Percentiles rank a stretch among this genome's conserved stretches.
phyloP scores from a whole-genome alignment of 176 grass and related monocot species.

The Carex littledalei region DNA sequence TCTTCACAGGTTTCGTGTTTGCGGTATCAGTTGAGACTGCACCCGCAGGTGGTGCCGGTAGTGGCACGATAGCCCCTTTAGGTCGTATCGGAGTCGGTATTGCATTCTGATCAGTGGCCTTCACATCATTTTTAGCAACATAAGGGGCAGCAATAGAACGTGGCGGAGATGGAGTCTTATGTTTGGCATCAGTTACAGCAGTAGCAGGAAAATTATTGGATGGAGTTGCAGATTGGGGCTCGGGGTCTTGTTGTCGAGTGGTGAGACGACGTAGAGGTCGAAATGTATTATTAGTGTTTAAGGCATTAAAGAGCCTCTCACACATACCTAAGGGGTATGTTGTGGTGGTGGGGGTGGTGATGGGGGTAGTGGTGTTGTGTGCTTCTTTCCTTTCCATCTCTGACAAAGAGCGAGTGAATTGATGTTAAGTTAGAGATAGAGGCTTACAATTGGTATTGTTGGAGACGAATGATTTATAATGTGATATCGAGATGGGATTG shows the following conservation, averaged over 20 bases:
- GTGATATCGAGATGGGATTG: not conserved
- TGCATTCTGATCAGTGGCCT: not conserved
- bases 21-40: not conserved
- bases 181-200: not conserved
- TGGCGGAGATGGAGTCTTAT: not conserved
- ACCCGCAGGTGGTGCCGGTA: not conserved
- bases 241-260: too few species aligned
- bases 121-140: not conserved
- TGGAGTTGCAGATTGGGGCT: not conserved
- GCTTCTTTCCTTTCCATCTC: constrained; percentile 3
- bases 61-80: not conserved
- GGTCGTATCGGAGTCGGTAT: not conserved
- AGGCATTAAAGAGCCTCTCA: constrained; percentile 33
- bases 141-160: not conserved
- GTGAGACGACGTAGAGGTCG: constrained; percentile 27
- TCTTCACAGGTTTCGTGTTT: not conserved
- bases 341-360: not conserved
- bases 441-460: not conserved
- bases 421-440: not conserved
- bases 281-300: constrained; percentile 18
- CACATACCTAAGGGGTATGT: constrained; percentile 23
- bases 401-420: not conserved
- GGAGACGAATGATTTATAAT: constrained; percentile 14
- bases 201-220: not conserved
- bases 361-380: not conserved